phyloP scores from a whole-genome alignment of 169 alveolate species.

The Cryptosporidium ryanae region DNA sequence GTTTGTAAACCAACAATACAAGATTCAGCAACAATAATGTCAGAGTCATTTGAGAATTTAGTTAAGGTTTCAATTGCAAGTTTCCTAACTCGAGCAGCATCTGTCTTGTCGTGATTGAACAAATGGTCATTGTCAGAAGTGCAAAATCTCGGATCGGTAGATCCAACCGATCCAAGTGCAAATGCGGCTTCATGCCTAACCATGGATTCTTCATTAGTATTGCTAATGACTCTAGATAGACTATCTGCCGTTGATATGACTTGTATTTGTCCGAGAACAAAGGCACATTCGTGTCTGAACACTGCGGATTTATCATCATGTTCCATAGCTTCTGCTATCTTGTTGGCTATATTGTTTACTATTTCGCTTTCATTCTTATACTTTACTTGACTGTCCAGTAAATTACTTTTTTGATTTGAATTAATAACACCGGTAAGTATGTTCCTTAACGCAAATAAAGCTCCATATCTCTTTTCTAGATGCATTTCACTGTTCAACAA shows the following conservation, averaged over 20 bases:
- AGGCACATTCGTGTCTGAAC: conserved; percentile 92
- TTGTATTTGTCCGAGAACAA: conserved; percentile 91
- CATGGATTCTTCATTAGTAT: conserved; percentile 86
- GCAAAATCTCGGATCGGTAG: conserved; percentile 75
- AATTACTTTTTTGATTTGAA: conserved; percentile 2
- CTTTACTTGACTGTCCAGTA: not conserved
- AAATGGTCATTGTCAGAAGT: not conserved
- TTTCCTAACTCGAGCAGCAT: conserved; percentile 21
- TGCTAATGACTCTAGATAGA: conserved; percentile 78
- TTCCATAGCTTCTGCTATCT: conserved; percentile 85
- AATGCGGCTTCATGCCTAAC: conserved; percentile 93
- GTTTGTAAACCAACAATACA: conserved; percentile 82
- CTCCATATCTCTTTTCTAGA: conserved; percentile 79
- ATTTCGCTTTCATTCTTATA: not conserved
- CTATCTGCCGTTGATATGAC: conserved; percentile 80
- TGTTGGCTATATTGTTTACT: conserved; percentile 32
- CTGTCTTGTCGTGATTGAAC: not conserved
- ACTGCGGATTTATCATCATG: conserved; percentile 86
- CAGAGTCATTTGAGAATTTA: conserved; percentile 74
- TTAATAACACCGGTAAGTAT: conserved; percentile 71
- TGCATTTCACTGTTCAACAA: conserved; percentile 67
- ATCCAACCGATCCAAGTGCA: conserved; percentile 90
- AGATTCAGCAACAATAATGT: conserved; percentile 80
- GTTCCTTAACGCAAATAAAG: conserved; percentile 83
- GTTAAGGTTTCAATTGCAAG: conserved; percentile 72